Evolutionary conservation across 345 rosid genomes (phyloP), one percentile per base, ranked within the genome.

Genomic region (Gynandropsis gynandra): DNA sequence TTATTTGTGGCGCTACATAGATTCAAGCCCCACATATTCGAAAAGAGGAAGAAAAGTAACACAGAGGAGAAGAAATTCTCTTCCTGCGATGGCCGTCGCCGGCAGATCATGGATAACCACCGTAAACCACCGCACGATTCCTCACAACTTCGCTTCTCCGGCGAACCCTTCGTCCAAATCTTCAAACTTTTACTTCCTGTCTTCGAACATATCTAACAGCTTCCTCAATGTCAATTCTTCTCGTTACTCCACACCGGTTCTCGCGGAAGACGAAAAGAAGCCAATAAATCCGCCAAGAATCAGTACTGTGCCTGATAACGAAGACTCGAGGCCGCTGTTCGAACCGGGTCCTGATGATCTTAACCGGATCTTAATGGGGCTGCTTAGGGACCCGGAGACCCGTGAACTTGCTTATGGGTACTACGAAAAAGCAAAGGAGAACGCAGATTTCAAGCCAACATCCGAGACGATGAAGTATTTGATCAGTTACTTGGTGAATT

Each of bases 391-490:
- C 63, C 76, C 77, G 9, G 67, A 54, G 34, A 70, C 59, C 2
- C 74, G 68, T 10, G 58, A 65, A 10, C 24, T 76, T 2, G 85
- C 80, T 5, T 74, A 57, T 16, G 82, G 75, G 36, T 80, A 67
- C 58, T 81, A 79, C 62, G 65, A 68, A 72, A 73, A 82, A 72
- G 87, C 81, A 10, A 81, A 76, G 61, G 72, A 72, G 44, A 67
- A 40, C 48, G 60, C 76, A 1, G 77, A 73, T 17, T 69, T 85
- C 50, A 72, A 51, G 64, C 92, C 82, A 35, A 69, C 64, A 9
- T 70, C 59, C 17, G 11, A 67, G 8, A 71, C 76, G 32, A 12
- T 85, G 27, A 74, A 69, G 61, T 78, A 72, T 65, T 65, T 85
- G 0, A 61, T 76, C 64, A 80, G 78, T 76, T 72, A 81, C 71